Evolutionary conservation across 768 basidiomycete genomes (phyloP), one percentile per base, ranked within the genome.

Genomic region (Boletellus ananiceps): DNA sequence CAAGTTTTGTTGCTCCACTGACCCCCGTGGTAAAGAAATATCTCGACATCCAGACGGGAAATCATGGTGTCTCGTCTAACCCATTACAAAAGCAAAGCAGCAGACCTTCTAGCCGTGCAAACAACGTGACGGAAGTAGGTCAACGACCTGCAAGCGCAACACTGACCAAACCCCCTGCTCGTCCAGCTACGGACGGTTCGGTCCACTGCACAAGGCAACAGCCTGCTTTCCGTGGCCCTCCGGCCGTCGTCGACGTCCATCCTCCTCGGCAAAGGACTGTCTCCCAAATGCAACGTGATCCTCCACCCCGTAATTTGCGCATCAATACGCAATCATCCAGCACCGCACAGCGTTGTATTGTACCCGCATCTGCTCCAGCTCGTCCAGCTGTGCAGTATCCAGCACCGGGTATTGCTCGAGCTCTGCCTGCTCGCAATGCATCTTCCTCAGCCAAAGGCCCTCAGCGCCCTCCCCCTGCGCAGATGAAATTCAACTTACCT

Each of bases 11-110:
- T 15, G 73, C 73, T 4, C 88, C 88, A 13, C 73, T 93, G 12
- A 82, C 85, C 6, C 89, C 91, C 1, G 84, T 81, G 3, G 81
- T 81, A 34, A 84, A 79, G 58, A 89, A 86, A 66, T 88, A 88
- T 60, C 76, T 92, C 3, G 82, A 83, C 50, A 75, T 80, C 42
- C 70, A 66, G 36, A 12, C 31, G 1, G 50, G 48, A 2, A 19
- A 13, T 4, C 45, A 46, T 15, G 40, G 19, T 43, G 7, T 36
- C 25, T 54, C 49, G 18, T 43, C 59, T 9, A 42, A 36, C 34
- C 37, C 35, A 21, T 50, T 36, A 16, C 63, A 49, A 46, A 62
- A 49, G 40, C 61, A 57, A 38, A 13, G 40, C 7, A 58, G 63
- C 25, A 60, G 62, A 29, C 61, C 62, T 16, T 35, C 61, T 36